phyloP scores from a whole-genome alignment of 192 early-diverging fungal genomes.

The Umbelopsis isabellina region DNA sequence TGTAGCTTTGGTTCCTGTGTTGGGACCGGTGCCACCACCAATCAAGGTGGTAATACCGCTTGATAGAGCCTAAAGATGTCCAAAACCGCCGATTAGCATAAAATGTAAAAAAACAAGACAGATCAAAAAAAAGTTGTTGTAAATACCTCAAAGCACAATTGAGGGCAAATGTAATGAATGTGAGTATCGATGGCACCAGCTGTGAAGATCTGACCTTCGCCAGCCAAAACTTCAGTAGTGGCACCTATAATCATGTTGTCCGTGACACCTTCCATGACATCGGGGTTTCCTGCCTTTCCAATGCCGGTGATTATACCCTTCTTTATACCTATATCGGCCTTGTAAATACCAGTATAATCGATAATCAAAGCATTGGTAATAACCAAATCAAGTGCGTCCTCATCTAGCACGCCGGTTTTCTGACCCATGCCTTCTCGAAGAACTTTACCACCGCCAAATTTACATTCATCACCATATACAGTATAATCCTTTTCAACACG shows the following conservation, averaged over 20 bases:
- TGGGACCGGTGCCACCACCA: conserved; percentile 94
- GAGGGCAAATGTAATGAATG: conserved; percentile 95
- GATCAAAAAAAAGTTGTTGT: conserved; percentile 14
- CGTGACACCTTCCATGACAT: conserved; percentile 93
- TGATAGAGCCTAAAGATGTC: conserved; percentile 59
- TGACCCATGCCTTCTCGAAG: conserved; percentile 97
- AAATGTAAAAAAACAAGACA: conserved; percentile 14
- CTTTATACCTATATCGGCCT: conserved; percentile 96
- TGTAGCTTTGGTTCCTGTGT: conserved; percentile 94
- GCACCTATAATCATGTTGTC: conserved; percentile 89
- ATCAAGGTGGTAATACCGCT: conserved; percentile 84
- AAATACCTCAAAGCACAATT: conserved; percentile 77
- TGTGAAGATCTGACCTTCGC: conserved; percentile 89
- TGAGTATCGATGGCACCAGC: conserved; percentile 95
- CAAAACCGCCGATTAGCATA: conserved; percentile 25
- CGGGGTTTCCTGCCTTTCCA: conserved; percentile 97
- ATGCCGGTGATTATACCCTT: conserved; percentile 87
- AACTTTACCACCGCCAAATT: conserved; percentile 96
- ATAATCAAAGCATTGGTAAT: conserved; percentile 94
- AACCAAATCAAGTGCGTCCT: conserved; percentile 87
- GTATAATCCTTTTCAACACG: conserved; percentile 92
- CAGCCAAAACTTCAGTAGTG: conserved; percentile 89
- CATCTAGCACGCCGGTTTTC: conserved; percentile 61
- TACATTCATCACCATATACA: conserved; percentile 92
- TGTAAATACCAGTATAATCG: conserved; percentile 94